These are phyloP conservation scores for Neurospora sp. DNA, from an alignment of 2,329 filamentous ascomycete species.

Conservation along the genomic window DNA sequence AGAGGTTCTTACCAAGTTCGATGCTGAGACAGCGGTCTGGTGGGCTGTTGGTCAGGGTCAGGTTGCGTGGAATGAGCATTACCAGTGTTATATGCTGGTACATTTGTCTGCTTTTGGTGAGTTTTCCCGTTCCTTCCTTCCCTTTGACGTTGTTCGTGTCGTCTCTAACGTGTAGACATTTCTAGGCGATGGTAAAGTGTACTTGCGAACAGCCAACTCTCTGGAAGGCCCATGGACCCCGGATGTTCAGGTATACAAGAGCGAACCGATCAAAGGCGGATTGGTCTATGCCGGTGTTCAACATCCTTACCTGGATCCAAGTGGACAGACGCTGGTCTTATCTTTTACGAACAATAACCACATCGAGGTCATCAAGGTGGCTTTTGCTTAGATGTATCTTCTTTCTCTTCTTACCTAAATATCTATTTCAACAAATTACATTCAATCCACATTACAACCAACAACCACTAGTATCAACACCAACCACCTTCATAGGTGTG, in stretches of 20 bases:
- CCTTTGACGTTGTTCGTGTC: background rate
- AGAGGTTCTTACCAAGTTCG: conserved; percentile 22
- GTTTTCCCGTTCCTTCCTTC: background rate
- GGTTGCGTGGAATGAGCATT: conserved; percentile 26
- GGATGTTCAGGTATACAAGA: conserved; percentile 25
- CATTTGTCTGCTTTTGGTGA: conserved; percentile 16
- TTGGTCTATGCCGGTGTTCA: conserved; percentile 27
- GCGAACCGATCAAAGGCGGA: conserved; percentile 23
- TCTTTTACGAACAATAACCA: conserved; percentile 31
- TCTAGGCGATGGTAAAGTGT: conserved; percentile 10
- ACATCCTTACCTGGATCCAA: conserved; percentile 28
- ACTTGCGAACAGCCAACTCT: conserved; percentile 19
- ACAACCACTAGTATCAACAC: conserved; percentile 11
- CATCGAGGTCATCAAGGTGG: conserved; percentile 26
- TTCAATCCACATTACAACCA: background rate
- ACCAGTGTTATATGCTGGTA: conserved; percentile 27
- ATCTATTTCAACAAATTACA: background rate
- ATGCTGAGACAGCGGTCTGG: conserved; percentile 27
- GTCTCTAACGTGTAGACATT: background rate
- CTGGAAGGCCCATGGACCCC: conserved; percentile 28
- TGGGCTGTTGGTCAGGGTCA: conserved; percentile 29
- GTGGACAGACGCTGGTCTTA: conserved; percentile 26
- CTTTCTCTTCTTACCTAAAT: conserved; percentile 6
- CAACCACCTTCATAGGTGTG: conserved; percentile 11
- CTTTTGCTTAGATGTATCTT: conserved; percentile 13